Evolutionary conservation across 2,329 filamentous ascomycete species (phyloP).

Genomic region (Keithomyces neogunnii): DNA sequence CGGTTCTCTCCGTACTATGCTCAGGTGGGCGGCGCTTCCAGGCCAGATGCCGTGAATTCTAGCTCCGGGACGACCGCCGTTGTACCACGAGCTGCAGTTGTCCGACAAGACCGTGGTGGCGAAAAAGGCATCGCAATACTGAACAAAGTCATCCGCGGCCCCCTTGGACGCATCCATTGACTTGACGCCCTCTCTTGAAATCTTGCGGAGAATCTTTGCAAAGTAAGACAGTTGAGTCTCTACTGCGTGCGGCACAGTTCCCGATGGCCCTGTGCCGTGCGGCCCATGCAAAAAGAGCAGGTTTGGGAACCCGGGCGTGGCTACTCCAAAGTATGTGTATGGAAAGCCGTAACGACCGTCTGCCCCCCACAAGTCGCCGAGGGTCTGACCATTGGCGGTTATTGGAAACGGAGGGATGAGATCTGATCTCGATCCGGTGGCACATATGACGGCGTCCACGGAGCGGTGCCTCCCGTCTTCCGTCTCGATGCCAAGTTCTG

Average conservation of each 20-base stretch:
- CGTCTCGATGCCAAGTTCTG: constrained; percentile 50
- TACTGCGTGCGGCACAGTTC: constrained; percentile 58
- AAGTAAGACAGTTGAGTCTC: constrained; percentile 59
- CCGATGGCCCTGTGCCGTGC: constrained; percentile 49
- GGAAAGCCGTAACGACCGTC: constrained; percentile 52
- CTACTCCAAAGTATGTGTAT: constrained; percentile 57
- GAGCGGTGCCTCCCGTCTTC: constrained; percentile 45
- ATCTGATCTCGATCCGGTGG: constrained; percentile 57
- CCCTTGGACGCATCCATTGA: constrained; percentile 46
- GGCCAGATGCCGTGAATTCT: constrained; percentile 64
- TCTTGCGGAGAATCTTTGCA: constrained; percentile 60
- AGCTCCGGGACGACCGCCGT: constrained; percentile 52
- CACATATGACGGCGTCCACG: constrained; percentile 59
- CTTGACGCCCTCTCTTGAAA: constrained; percentile 56
- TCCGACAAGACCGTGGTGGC: constrained; percentile 46
- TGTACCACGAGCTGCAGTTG: constrained; percentile 65
- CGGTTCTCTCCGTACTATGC: constrained; percentile 45
- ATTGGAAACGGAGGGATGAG: constrained; percentile 54
- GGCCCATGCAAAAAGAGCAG: constrained; percentile 57
- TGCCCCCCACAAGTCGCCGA: constrained; percentile 47
- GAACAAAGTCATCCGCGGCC: constrained; percentile 56
- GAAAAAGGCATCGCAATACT: constrained; percentile 50
- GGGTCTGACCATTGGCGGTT: constrained; percentile 41
- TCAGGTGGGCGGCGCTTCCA: constrained; percentile 55
- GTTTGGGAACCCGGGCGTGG: constrained; percentile 59